These are phyloP conservation scores for Colletotrichum abscissum DNA, from an alignment of 2,329 filamentous ascomycete species.

Conservation along the genomic window DNA sequence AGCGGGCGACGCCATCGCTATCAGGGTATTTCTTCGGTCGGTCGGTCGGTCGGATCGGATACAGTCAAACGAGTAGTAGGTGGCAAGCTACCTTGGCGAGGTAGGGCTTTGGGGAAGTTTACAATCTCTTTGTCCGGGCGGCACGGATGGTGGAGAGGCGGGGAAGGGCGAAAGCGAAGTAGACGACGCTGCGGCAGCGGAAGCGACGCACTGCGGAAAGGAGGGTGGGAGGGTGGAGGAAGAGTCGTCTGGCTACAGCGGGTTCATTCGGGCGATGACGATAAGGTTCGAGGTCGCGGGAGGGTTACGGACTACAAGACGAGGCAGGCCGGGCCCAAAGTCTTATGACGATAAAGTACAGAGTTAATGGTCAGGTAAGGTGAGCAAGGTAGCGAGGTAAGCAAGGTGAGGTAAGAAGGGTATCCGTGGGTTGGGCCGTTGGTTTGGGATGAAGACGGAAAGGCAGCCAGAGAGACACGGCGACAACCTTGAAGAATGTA, in stretches of 20 bases:
- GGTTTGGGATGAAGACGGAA: not conserved
- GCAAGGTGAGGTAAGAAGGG: not conserved
- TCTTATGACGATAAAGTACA: not conserved
- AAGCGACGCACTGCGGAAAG: not conserved
- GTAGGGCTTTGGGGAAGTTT: not conserved
- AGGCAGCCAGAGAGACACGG: not conserved
- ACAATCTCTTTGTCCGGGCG: not conserved
- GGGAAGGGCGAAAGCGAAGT: not conserved
- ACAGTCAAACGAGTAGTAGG: not conserved
- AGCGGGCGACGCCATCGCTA: conserved; percentile 24
- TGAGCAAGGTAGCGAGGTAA: not conserved
- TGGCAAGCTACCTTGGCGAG: not conserved
- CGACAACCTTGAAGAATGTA: not conserved
- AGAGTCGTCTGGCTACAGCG: conserved; percentile 22
- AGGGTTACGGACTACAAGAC: not conserved
- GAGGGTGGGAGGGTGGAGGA: not conserved
- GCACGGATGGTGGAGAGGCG: conserved; percentile 7
- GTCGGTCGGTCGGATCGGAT: conserved; percentile 1
- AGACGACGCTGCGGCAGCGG: conserved; percentile 8
- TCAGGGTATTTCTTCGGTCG: conserved; percentile 21
- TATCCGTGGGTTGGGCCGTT: not conserved
- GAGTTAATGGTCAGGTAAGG: not conserved
- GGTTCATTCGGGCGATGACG: conserved; percentile 28
- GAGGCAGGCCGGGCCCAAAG: not conserved
- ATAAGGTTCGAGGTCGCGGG: conserved; percentile 25